These are phyloP conservation scores for Gentiana macrophylla DNA, from an alignment of 257 asterid species.

Conservation along the genomic window DNA sequence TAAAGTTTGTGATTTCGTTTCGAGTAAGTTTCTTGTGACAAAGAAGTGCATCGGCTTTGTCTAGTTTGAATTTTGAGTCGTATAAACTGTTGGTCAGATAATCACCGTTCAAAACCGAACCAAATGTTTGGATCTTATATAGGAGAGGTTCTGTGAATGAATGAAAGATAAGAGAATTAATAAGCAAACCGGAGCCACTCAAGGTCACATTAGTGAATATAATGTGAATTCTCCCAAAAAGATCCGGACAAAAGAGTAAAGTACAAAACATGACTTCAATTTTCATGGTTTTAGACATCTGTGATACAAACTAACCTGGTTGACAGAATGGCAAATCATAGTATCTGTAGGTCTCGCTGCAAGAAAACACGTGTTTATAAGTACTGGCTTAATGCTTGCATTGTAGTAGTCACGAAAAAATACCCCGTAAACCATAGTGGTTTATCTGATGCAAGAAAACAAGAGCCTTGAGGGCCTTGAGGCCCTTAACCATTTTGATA, in stretches of 20 bases:
- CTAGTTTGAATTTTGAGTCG: conserved; percentile 46
- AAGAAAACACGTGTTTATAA: conserved; percentile 18
- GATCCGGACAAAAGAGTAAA: too few relatives aligned
- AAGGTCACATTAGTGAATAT: too few relatives aligned
- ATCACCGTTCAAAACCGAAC: conserved; percentile 74
- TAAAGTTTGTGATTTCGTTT: conserved; percentile 47
- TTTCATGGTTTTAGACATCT: too few relatives aligned
- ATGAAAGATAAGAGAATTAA: conserved; percentile 10
- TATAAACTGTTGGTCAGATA: conserved; percentile 47
- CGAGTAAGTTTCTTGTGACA: conserved; percentile 47
- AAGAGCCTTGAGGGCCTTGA: too few relatives aligned
- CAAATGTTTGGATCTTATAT: conserved; percentile 55
- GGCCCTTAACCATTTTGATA: too few relatives aligned
- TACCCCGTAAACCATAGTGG: too few relatives aligned
- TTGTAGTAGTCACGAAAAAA: too few relatives aligned
- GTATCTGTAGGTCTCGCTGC: conserved; percentile 89
- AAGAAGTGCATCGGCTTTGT: conserved; percentile 39
- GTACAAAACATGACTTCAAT: too few relatives aligned
- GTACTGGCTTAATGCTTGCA: too few relatives aligned
- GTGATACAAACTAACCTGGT: conserved; percentile 52
- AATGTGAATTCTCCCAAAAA: too few relatives aligned
- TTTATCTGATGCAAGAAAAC: too few relatives aligned
- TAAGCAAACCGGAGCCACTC: not conserved
- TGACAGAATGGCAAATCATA: conserved; percentile 82
- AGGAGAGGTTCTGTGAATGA: conserved; percentile 43